Evolutionary conservation across 108 stramenopile species (phyloP).

Genomic region (Asterionellopsis glacialis): DNA sequence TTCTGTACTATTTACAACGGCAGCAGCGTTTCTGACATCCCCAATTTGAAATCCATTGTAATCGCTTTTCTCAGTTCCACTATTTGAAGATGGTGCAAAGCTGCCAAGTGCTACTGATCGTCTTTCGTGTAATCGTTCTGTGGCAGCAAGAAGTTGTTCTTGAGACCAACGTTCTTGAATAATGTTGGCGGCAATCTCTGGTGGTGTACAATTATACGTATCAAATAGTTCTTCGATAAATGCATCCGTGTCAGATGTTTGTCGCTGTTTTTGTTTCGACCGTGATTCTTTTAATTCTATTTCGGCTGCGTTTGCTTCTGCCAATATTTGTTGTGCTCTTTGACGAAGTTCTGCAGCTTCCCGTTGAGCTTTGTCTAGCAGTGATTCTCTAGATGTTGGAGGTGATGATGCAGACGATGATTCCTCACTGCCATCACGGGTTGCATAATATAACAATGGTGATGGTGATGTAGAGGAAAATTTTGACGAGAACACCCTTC

Average conservation of each 20-base stretch:
- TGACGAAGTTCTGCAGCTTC: constrained; percentile 37
- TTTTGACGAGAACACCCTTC: too few relatives aligned
- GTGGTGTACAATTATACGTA: not conserved
- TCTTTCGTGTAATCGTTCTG: constrained; percentile 50
- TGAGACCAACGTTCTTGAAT: constrained; percentile 24
- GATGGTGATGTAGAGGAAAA: too few relatives aligned
- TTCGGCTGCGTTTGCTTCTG: constrained; percentile 45
- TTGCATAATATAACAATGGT: too few relatives aligned
- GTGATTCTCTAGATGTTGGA: too few relatives aligned
- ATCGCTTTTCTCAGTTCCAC: constrained; percentile 12
- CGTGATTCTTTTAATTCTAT: constrained; percentile 17
- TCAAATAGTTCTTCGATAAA: constrained; percentile 28
- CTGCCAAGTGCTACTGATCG: constrained; percentile 13
- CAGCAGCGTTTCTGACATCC: constrained; percentile 9
- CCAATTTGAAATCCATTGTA: constrained; percentile 27
- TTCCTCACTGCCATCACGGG: too few relatives aligned
- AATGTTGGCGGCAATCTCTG: constrained; percentile 29
- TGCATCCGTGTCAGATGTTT: constrained; percentile 23
- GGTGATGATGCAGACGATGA: too few relatives aligned
- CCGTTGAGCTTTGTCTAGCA: not conserved
- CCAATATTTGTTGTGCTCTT: constrained; percentile 34
- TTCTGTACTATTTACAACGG: constrained; percentile 8
- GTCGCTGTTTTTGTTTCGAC: constrained; percentile 18
- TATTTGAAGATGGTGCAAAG: not conserved
- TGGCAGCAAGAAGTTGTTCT: constrained; percentile 32